Conservation (phyloP, 441 rosid genomes). For the Metrosideros polymorpha region DNA sequence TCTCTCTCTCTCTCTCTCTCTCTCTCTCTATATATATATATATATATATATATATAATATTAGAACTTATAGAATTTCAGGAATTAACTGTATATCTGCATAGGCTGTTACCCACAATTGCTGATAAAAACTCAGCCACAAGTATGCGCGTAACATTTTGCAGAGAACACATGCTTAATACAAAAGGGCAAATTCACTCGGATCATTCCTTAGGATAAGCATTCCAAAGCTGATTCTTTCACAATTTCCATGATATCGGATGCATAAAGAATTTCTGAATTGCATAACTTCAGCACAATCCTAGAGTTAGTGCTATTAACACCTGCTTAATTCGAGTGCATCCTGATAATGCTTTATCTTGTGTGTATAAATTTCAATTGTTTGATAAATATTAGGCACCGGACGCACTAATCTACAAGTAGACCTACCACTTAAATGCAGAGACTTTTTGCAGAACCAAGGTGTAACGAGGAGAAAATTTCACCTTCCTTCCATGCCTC, state of each 20-base stretch:
- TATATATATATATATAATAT: too few relatives aligned
- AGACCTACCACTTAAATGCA: neutral
- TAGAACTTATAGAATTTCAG: too few relatives aligned
- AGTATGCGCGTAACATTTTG: too few relatives aligned
- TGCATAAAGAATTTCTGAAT: neutral
- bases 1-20: too few relatives aligned
- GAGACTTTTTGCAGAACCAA: neutral
- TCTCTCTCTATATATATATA: too few relatives aligned
- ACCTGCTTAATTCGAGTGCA: neutral
- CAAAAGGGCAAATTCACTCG: neutral
- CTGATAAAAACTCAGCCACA: too few relatives aligned
- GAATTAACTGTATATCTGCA: too few relatives aligned
- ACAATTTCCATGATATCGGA: neutral
- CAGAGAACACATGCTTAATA: too few relatives aligned
- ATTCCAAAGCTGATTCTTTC: neutral
- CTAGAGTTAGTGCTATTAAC: neutral
- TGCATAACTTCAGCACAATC: neutral
- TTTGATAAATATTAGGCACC: neutral
- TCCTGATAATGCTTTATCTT: neutral
- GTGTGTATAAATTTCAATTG: neutral
- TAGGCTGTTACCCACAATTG: too few relatives aligned
- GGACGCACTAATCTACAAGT: neutral
- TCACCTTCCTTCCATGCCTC: neutral
- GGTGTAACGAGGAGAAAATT: neutral
- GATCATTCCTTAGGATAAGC: neutral